Evolutionary conservation across 179 eudicot genomes (phyloP), one percentile per base, ranked within the genome.

Genomic region (Beta lomatogona): DNA sequence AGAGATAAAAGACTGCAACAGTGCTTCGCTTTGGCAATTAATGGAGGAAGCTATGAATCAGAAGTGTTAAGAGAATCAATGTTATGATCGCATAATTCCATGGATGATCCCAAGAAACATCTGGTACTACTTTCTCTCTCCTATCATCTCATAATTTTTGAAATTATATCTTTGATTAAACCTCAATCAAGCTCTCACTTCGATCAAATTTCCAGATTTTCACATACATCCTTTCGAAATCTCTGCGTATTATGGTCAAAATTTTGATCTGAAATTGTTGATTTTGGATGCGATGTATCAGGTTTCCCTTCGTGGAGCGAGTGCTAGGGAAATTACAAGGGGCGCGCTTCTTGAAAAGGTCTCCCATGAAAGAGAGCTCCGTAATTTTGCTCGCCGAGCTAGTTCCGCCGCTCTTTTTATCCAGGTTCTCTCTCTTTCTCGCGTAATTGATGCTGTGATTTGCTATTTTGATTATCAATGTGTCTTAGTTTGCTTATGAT

Each of bases 221-320:
- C 15, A n/a, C 36, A 21, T n/a, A 9, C 18, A 46, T 9, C 2
- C 55, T 19, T 70, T 19, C 18, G 2, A 0, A 48, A 16, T 54
- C 53, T 54, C 63, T 7, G 6, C 54, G 13, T 14, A 28, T 14
- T 54, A 4, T 73, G 64, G 13, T 73, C 15, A 12, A 15, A 57
- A 57, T 16, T 74, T 41, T 57, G 77, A 55, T 54, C 15, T 45
- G 13, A 71, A 19, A 55, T 69, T 48, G 54, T n/a, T 10, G 10
- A 21, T 61, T 73, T 68, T 53, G 64, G 22, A 9, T 64, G 48
- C 18, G 59, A 31, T 36, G 70, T 46, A 7, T 79, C 75, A 94
- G 98, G 97, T 94, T 7, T 94, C 98, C 15, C 85, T 94, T 54
- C 88, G 98, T 60, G 98, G 98, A 80, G 89, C 98, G 16, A 94